Evolutionary conservation across 139 green algal genomes (phyloP).

Genomic region (Tetradesmus lagerheimii): DNA sequence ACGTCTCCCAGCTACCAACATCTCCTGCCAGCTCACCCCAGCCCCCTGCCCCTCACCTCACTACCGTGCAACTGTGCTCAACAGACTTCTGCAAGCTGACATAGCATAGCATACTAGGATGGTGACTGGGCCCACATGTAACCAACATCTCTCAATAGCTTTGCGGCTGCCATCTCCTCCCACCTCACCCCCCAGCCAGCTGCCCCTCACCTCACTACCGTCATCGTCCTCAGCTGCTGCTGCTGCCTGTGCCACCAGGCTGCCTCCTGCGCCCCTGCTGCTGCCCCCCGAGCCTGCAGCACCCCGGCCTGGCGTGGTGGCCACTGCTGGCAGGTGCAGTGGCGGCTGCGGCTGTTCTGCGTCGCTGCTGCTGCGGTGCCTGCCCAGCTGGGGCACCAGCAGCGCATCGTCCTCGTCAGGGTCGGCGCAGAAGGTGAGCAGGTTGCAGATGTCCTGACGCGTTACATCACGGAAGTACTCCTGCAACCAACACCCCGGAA

Average conservation of each 20-base stretch:
- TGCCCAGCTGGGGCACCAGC: constrained; percentile 63
- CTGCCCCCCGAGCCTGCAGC: neutral
- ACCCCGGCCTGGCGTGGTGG: neutral
- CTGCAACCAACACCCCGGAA: constrained; percentile 46
- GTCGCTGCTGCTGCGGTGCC: constrained; percentile 1
- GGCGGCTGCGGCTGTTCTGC: constrained; percentile 21
- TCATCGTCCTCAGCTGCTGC: neutral
- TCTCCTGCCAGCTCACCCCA: too few relatives aligned
- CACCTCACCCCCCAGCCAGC: neutral
- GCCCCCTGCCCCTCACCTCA: too few relatives aligned
- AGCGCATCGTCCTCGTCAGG: constrained; percentile 69
- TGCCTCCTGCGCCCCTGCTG: neutral
- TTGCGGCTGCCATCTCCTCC: too few relatives aligned
- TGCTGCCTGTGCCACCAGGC: neutral
- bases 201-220: neutral
- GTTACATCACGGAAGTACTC: constrained; percentile 85
- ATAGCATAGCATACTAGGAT: too few relatives aligned
- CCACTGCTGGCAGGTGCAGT: constrained; percentile 4
- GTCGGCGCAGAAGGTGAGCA: constrained; percentile 57
- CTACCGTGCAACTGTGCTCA: too few relatives aligned
- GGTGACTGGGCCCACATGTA: too few relatives aligned
- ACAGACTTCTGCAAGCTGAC: too few relatives aligned
- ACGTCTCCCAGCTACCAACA: too few relatives aligned
- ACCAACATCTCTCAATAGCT: too few relatives aligned
- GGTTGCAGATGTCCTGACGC: constrained; percentile 72